Percentiles rank a stretch among this genome's conserved stretches.
Evolutionary conservation across 352 stramenopile genomes (phyloP).

Genomic region (Phytophthora crassamura): DNA sequence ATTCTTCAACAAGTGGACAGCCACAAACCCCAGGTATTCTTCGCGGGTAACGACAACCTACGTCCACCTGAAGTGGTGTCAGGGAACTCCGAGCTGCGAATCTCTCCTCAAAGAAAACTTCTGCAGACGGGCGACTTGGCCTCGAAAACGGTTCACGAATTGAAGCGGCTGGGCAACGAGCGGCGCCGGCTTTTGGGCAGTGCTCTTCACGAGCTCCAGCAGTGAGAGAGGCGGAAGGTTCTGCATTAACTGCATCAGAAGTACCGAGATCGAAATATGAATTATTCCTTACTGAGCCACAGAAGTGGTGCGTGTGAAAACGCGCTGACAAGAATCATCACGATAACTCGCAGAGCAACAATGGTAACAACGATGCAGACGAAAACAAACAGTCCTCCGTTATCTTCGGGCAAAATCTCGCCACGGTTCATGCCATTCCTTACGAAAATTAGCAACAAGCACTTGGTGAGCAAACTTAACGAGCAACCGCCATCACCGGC

Average conservation of each 20-base stretch:
- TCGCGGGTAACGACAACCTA: slow-evolving; percentile 10
- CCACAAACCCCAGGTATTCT: slow-evolving; percentile 5
- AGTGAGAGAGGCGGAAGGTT: slow-evolving; percentile 4
- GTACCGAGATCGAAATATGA: not conserved
- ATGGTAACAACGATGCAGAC: slow-evolving; percentile 6
- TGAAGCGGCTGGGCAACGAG: slow-evolving; percentile 30
- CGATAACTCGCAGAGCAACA: slow-evolving; percentile 10
- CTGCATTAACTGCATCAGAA: slow-evolving; percentile 4
- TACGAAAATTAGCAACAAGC: slow-evolving; percentile 6
- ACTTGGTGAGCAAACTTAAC: slow-evolving; percentile 1
- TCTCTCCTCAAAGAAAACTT: slow-evolving; percentile 3
- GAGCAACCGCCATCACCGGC: not conserved
- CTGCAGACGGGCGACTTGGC: slow-evolving; percentile 6
- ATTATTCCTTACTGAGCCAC: too few species aligned
- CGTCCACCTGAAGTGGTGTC: slow-evolving; percentile 18
- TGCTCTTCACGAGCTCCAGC: slow-evolving; percentile 36
- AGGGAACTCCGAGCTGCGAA: not conserved
- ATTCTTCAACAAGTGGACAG: slow-evolving; percentile 22
- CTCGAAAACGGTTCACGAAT: slow-evolving; percentile 20
- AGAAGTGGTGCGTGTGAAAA: too few species aligned
- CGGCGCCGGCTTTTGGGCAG: slow-evolving; percentile 29
- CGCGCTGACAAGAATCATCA: slow-evolving; percentile 6
- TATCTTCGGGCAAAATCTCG: not conserved
- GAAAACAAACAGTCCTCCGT: slow-evolving; percentile 21
- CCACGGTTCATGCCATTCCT: slow-evolving; percentile 9